phyloP scores from a whole-genome alignment of 345 rosid species.

The Eucalyptus regnans region DNA sequence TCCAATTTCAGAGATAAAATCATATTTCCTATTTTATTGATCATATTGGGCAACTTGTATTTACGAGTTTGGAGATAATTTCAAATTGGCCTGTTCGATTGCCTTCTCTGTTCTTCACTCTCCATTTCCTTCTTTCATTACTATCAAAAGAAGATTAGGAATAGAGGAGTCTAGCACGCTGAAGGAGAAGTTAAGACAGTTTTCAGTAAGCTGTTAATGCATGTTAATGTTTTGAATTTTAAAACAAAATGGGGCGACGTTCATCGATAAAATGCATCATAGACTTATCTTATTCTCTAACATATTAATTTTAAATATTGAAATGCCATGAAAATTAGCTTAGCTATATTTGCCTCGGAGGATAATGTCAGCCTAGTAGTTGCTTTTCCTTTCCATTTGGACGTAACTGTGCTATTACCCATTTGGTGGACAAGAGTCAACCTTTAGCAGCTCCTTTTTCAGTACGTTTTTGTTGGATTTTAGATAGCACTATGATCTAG shows the following conservation, averaged over 20 bases:
- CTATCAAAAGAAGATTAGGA: not conserved
- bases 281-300: not conserved
- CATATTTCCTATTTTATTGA: not conserved
- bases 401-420: not conserved
- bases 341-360: not conserved
- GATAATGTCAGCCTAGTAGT: not conserved
- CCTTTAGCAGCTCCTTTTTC: not conserved
- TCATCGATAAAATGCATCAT: not conserved
- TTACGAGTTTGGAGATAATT: not conserved
- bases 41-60: not conserved
- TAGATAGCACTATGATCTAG: not conserved
- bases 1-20: not conserved
- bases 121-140: not conserved
- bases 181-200: not conserved
- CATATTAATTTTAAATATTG: not conserved
- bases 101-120: not conserved
- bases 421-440: not conserved
- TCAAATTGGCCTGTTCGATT: not conserved
- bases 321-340: not conserved
- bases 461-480: not conserved
- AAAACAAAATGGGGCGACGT: not conserved
- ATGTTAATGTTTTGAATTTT: not conserved
- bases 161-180: not conserved
- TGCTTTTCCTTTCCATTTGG: not conserved
- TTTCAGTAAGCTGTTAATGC: not conserved